phyloP scores from a whole-genome alignment of 1,139 yeast genomes.

The Martiniozyma asiatica region DNA sequence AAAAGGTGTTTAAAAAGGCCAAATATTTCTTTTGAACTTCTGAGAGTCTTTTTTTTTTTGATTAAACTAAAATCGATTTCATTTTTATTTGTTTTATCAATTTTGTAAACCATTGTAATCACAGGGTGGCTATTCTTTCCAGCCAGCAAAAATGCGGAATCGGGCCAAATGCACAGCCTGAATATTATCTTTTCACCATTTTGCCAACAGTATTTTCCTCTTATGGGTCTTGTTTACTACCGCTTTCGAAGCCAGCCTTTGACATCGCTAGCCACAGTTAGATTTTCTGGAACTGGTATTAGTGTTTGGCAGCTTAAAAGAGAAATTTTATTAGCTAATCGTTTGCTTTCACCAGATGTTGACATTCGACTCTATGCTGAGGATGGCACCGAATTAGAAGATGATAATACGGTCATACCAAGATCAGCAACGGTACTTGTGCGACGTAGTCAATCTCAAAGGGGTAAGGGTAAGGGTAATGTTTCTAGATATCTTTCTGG shows the following conservation, averaged over 20 bases:
- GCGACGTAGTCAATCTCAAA: conserved; percentile 65
- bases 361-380: conserved; percentile 66
- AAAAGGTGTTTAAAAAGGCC: too few species aligned
- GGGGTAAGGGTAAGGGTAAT: conserved; percentile 46
- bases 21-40: too few species aligned
- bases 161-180: too few species aligned
- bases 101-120: too few species aligned
- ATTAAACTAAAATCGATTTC: too few species aligned
- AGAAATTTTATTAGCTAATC: conserved; percentile 75
- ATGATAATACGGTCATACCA: conserved; percentile 74
- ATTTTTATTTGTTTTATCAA: too few species aligned
- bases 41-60: too few species aligned
- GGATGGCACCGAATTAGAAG: conserved; percentile 79
- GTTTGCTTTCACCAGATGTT: conserved; percentile 72
- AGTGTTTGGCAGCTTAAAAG: conserved; percentile 89
- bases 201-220: too few species aligned
- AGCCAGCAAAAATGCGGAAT: too few species aligned
- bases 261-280: conserved; percentile 49
- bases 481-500: conserved; percentile 82
- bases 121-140: too few species aligned
- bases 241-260: conserved; percentile 77
- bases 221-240: conserved; percentile 76
- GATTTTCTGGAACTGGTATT: conserved; percentile 93
- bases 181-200: too few species aligned
- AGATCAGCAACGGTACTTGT: conserved; percentile 79